Base-by-base conservation (phyloP, 495 filamentous ascomycete species). In the Patellaria atrata region DNA sequence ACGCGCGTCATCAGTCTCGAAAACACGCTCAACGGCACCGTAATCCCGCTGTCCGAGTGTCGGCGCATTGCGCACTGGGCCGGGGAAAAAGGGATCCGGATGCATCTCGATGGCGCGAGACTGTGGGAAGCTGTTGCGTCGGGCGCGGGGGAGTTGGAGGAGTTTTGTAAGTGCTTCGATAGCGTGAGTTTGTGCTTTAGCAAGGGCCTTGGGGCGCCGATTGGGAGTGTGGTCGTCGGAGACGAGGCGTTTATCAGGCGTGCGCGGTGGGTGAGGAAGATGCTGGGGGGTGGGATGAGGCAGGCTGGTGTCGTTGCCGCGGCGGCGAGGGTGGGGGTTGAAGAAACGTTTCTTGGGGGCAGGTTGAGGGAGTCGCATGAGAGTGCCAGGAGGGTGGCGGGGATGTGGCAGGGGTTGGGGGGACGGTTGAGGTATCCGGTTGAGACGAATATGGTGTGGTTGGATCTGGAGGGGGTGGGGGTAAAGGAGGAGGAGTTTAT, bases 361-460 rank as follows among this genome's bases (percentile, higher is more conserved):
- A 63, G 71, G 46, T 62, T 93, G 24, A 48, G 47, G 20, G 57
- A 56, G 20, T 69, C 67, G 4, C 81, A 93, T 56, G 49, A 43
- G 18, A 70, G 62, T 22, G 82, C 85, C 1, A 74, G 71, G 56
- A 56, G 58, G 26, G 58, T 92, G 16, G 77, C 67, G 14, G 55
- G 49, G 37, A 29, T 56, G 11, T 63, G 60, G 60, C 32, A 44
- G 21, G 56, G 51, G 4, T 54, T 75, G 10, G 79, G 77, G 1
- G 75, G 78, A 9, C 64, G 70, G 56, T 51, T 73, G 18, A 30
- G 51, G 24, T 56, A 72, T 20, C 72, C 73, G 5, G 75, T 77
- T 3, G 77, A 94, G 46, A 94, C 86, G 25, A 94, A 96, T 55
- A 93, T 94, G 79, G 73, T 91, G 11, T 96, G 85, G 87, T 44